Evolutionary conservation across 1,284 basidiomycete genomes (phyloP).

Genomic region (Fomitopsis schrenkii): DNA sequence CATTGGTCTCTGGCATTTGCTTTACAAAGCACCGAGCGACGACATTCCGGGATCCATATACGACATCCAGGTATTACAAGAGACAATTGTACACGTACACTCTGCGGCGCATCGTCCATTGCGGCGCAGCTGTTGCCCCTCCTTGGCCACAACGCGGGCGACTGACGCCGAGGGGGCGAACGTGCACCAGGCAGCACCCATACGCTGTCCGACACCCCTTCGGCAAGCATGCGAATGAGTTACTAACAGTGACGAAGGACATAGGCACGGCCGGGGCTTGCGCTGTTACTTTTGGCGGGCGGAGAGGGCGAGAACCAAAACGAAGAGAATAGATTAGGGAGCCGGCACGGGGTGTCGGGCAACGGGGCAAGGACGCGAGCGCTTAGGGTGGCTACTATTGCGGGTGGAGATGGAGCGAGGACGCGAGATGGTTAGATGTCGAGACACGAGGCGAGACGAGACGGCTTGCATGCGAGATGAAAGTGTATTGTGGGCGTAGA

Average conservation of each 20-base stretch:
- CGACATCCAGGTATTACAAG: constrained; percentile 4
- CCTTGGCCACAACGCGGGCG: not conserved
- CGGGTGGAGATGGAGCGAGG: constrained; percentile 2
- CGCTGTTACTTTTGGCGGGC: constrained; percentile 1
- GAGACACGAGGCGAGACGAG: not conserved
- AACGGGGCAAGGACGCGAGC: not conserved
- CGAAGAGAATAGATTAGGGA: not conserved
- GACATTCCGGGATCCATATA: constrained; percentile 1
- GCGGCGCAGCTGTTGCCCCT: not conserved
- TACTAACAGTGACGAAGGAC: constrained; percentile 1
- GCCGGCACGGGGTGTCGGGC: not conserved
- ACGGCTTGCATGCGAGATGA: constrained; percentile 1
- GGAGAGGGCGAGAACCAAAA: not conserved
- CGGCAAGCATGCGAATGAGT: not conserved
- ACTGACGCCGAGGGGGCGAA: not conserved
- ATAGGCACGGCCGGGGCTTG: not conserved
- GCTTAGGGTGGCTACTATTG: not conserved
- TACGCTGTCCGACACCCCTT: not conserved
- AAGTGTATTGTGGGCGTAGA: not conserved
- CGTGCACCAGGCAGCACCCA: not conserved
- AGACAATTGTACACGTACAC: constrained; percentile 4
- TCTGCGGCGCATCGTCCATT: not conserved
- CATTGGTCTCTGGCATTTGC: not conserved
- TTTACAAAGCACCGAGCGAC: not conserved
- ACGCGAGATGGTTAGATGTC: constrained; percentile 1